These are phyloP conservation scores for Cucurbita argyrosperma DNA, from an alignment of 306 rosid genomes.

Conservation along the genomic window DNA sequence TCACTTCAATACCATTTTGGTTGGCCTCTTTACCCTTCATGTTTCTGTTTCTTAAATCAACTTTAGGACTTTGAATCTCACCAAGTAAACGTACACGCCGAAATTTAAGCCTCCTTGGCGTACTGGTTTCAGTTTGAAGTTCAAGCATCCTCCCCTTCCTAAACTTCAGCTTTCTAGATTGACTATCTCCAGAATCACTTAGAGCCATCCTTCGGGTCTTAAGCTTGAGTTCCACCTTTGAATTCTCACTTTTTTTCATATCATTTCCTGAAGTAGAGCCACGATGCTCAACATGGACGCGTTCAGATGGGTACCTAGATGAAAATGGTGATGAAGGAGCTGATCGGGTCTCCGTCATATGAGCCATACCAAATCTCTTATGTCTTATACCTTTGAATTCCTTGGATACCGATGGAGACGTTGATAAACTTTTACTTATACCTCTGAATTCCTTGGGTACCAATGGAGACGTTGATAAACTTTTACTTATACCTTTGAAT, in stretches of 20 bases:
- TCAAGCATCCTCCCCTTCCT: slow-evolving; percentile 56
- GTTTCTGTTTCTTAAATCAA: slow-evolving; percentile 10
- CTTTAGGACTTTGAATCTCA: slow-evolving; percentile 22
- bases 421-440: too few species aligned
- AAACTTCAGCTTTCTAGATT: slow-evolving; percentile 36
- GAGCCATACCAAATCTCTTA: slow-evolving; percentile 7
- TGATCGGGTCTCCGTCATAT: slow-evolving; percentile 7
- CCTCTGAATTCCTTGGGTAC: background rate
- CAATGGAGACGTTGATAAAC: background rate
- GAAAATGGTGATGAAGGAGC: slow-evolving; percentile 16
- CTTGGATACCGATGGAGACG: background rate
- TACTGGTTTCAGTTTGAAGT: slow-evolving; percentile 32
- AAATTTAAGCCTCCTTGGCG: slow-evolving; percentile 61
- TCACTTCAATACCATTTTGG: slow-evolving; percentile 16
- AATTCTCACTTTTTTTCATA: background rate
- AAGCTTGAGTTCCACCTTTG: slow-evolving; percentile 22
- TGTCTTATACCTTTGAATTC: background rate
- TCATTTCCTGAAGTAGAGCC: slow-evolving; percentile 10
- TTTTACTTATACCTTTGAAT: too few species aligned
- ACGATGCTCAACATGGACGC: slow-evolving; percentile 18
- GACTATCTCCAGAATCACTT: slow-evolving; percentile 13
- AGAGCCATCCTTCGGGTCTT: slow-evolving; percentile 19
- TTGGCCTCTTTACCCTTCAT: slow-evolving; percentile 17
- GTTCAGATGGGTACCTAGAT: slow-evolving; percentile 7
- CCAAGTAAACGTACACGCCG: slow-evolving; percentile 24